Base-by-base conservation (phyloP, 2,329 filamentous ascomycete genomes). In the Teratosphaeria epicoccoides region DNA sequence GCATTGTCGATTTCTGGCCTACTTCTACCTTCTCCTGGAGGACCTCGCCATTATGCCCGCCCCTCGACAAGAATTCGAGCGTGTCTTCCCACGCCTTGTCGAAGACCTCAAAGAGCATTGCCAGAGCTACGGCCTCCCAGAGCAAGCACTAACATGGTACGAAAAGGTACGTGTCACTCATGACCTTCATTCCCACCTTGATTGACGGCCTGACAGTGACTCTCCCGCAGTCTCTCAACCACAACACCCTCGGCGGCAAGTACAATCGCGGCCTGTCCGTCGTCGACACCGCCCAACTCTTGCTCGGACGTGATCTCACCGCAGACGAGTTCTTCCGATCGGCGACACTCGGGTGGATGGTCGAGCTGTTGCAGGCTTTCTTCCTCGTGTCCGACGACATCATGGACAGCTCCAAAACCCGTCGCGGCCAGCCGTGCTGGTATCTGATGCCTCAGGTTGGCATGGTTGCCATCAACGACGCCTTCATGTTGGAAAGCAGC, bases 201-300 rank as follows among this genome's bases (percentile, higher is more conserved):
- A 55, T 59, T 59, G 58, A 61, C 52, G 57, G 52, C 47, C 57
- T 60, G 44, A 51, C 53, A 46, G 29, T 54, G 51, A 45, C 37
- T n/a, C 25, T 5, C 24, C 17, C 43, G 33, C 51, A 96, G 88
- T 85, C 80, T 56, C 79, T 97, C 64, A 80, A 90, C 67, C 79
- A 82, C 74, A 98, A 98, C 74, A 82, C 88, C 6, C 76, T 93
- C 50, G 93, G 93, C 62, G 93, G 93, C 68, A 98, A 98, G 78
- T 95, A 90, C 77, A 98, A 98, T 76, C 88, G 93, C 66, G 93
- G 93, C 74, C 94, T 98, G 82, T 97, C 90, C 46, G 91, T 97
- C 55, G 85, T 93, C 60, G 93, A 98, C 74, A 93, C 89, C 46
- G 83, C 84, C 59, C 85, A 88, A 59, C 76, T 93, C 63, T 82